phyloP scores from a whole-genome alignment of 495 filamentous ascomycete species.

The Podospora anserina region DNA sequence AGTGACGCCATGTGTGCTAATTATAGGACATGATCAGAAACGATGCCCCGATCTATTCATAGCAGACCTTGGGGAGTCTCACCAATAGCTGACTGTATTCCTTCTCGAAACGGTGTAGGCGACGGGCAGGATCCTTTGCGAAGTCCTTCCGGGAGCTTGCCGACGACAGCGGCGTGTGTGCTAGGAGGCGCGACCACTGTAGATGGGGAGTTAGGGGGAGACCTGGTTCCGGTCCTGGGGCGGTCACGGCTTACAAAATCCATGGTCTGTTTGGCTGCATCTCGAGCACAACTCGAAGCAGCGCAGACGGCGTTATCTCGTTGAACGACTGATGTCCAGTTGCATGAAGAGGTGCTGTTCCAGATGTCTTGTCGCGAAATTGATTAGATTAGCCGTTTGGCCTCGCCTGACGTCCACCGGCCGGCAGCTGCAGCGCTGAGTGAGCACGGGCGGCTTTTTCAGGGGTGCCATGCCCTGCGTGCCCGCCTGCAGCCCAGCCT shows the following conservation, averaged over 20 bases:
- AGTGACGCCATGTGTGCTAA: constrained; percentile 79
- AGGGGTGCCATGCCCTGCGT: constrained; percentile 13
- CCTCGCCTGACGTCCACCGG: constrained; percentile 13
- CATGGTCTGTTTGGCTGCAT: constrained; percentile 40
- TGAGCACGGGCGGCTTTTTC: constrained; percentile 5
- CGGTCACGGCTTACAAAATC: constrained; percentile 37
- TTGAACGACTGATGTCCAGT: constrained; percentile 13
- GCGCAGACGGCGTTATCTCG: constrained; percentile 14
- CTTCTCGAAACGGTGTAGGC: constrained; percentile 85
- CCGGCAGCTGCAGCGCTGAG: constrained; percentile 5
- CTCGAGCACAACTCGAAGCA: constrained; percentile 25
- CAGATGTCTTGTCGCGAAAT: constrained; percentile 36
- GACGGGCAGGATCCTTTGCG: constrained; percentile 74
- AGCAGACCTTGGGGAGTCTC: constrained; percentile 16
- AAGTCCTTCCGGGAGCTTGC: constrained; percentile 55
- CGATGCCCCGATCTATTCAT: not conserved
- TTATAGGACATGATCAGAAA: constrained; percentile 14
- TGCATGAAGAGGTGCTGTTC: constrained; percentile 32
- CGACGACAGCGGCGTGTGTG: constrained; percentile 66
- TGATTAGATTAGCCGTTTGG: constrained; percentile 21
- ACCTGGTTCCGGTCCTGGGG: not conserved
- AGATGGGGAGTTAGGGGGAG: not conserved
- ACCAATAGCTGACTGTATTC: constrained; percentile 79
- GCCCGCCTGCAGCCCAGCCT: not conserved
- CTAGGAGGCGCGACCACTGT: constrained; percentile 87